Evolutionary conservation across 495 filamentous ascomycete species (phyloP).

Genomic region (Hypoxylon perforatum): DNA sequence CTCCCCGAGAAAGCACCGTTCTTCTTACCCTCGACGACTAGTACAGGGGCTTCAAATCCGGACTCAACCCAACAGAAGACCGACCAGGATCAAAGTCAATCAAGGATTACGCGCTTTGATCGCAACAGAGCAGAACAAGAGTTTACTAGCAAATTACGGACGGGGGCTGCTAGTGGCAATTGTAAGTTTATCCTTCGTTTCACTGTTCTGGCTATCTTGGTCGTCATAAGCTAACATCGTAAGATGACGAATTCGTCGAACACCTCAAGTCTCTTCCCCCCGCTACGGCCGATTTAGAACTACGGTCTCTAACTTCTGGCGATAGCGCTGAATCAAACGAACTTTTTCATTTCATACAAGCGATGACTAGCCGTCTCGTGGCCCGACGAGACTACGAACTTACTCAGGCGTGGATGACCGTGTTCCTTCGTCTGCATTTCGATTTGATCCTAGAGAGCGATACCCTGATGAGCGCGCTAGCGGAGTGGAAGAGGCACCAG

Average conservation of each 20-base stretch:
- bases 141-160: constrained; percentile 71
- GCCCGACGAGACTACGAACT: constrained; percentile 86
- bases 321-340: constrained; percentile 57
- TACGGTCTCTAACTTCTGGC: constrained; percentile 76
- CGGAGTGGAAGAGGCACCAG: constrained; percentile 74
- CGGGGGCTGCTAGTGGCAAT: constrained; percentile 57
- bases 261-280: constrained; percentile 83
- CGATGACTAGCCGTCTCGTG: constrained; percentile 74
- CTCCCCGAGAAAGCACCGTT: constrained; percentile 94
- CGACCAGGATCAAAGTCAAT: constrained; percentile 39
- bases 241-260: constrained; percentile 71
- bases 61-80: constrained; percentile 31
- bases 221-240: constrained; percentile 18
- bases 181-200: constrained; percentile 54
- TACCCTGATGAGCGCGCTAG: constrained; percentile 60
- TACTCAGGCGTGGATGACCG: constrained; percentile 94
- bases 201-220: background rate
- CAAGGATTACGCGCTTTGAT: constrained; percentile 54
- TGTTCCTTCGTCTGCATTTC: constrained; percentile 82
- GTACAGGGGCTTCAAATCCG: constrained; percentile 44
- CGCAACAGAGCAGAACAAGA: constrained; percentile 55
- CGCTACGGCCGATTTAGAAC: constrained; percentile 85
- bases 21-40: constrained; percentile 81
- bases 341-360: constrained; percentile 73
- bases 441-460: constrained; percentile 58